Conservation (phyloP, 768 basidiomycete genomes). For the Asterophora parasitica region DNA sequence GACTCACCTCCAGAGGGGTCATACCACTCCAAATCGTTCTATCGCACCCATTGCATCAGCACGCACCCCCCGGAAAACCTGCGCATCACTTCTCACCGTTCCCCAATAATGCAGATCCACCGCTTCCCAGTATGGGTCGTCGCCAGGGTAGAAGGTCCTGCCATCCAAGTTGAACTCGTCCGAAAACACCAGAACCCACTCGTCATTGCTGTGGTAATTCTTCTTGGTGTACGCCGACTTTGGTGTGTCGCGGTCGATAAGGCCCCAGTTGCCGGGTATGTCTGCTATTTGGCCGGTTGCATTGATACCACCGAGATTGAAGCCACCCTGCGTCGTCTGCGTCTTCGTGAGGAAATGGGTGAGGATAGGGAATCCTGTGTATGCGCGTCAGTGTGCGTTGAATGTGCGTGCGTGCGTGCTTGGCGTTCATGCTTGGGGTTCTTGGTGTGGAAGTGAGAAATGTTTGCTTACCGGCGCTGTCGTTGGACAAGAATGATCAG, state of each 20-base stretch:
- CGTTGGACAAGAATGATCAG: neutral
- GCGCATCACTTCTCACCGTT: slow-evolving; percentile 32
- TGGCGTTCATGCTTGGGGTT: slow-evolving; percentile 6
- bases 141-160: slow-evolving; percentile 63
- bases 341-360: slow-evolving; percentile 38
- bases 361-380: slow-evolving; percentile 44
- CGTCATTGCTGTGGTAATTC: slow-evolving; percentile 49
- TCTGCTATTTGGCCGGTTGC: slow-evolving; percentile 63
- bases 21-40: slow-evolving; percentile 78
- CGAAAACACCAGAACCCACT: slow-evolving; percentile 60
- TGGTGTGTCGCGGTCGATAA: slow-evolving; percentile 80
- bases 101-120: slow-evolving; percentile 68
- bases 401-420: too few relatives aligned
- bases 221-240: slow-evolving; percentile 44
- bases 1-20: slow-evolving; percentile 45
- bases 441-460: neutral
- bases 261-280: slow-evolving; percentile 53
- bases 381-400: neutral
- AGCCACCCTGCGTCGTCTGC: slow-evolving; percentile 49
- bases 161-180: slow-evolving; percentile 82
- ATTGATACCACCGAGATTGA: slow-evolving; percentile 75
- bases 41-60: neutral
- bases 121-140: slow-evolving; percentile 62
- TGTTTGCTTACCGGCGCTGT: slow-evolving; percentile 33
- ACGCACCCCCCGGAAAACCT: neutral